Evolutionary conservation across 148 eudicot genomes (phyloP).

Genomic region (Rhododendron henanense): DNA sequence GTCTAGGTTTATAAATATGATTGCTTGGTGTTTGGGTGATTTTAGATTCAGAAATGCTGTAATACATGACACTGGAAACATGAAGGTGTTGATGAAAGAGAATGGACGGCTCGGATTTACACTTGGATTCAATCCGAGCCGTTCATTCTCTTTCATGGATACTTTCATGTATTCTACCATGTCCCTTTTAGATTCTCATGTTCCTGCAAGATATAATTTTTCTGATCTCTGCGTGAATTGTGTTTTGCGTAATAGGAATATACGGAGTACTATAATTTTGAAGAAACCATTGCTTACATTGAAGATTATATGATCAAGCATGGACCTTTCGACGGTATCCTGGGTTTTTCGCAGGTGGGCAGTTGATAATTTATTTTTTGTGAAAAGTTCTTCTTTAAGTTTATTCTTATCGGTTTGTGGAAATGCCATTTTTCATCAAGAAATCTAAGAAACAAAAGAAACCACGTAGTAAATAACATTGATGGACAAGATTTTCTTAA

Average conservation of each 20-base stretch:
- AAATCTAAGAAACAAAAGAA: too few relatives aligned
- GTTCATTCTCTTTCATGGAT: too few relatives aligned
- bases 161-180: too few relatives aligned
- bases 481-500: too few relatives aligned
- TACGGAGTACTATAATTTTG: slow-evolving; percentile 19
- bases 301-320: slow-evolving; percentile 33
- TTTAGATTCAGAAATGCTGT: too few relatives aligned
- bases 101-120: too few relatives aligned
- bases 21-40: neutral
- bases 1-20: neutral
- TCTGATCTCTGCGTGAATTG: neutral
- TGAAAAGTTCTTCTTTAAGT: too few relatives aligned
- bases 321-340: slow-evolving; percentile 43
- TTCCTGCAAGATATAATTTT: neutral
- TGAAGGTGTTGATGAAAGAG: too few relatives aligned
- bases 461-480: too few relatives aligned
- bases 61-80: too few relatives aligned
- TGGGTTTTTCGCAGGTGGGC: slow-evolving; percentile 42
- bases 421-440: neutral
- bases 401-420: neutral
- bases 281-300: slow-evolving; percentile 27
- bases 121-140: too few relatives aligned
- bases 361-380: neutral
- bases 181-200: neutral
- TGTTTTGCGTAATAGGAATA: slow-evolving; percentile 8